These are phyloP conservation scores for Colletotrichum australisinense DNA, from an alignment of 2,329 filamentous ascomycete species.

Conservation along the genomic window DNA sequence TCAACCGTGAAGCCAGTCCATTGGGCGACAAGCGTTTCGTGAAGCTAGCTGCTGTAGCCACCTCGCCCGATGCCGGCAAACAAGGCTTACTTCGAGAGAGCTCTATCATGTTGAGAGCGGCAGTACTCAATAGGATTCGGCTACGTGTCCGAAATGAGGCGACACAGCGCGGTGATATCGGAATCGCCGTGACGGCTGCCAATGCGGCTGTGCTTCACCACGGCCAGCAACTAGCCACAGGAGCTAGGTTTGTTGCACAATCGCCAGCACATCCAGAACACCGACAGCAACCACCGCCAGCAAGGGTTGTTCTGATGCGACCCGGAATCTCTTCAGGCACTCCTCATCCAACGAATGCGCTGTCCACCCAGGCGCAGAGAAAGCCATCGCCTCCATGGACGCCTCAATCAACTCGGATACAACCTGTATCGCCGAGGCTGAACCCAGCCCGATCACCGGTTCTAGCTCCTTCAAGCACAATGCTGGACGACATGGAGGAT, in stretches of 20 bases:
- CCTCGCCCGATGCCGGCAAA: conserved; percentile 48
- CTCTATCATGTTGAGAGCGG: conserved; percentile 70
- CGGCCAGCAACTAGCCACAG: conserved; percentile 46
- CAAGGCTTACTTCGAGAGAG: conserved; percentile 57
- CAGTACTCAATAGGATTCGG: conserved; percentile 72
- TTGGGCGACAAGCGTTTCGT: conserved; percentile 60
- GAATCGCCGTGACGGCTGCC: conserved; percentile 46
- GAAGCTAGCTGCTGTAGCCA: conserved; percentile 53
- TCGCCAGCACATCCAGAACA: conserved; percentile 4
- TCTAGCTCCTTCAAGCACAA: conserved; percentile 42
- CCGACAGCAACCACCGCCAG: conserved; percentile 15
- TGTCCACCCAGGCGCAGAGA: neutral
- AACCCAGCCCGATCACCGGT: conserved; percentile 35
- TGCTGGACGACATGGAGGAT: conserved; percentile 51
- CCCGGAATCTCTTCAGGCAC: neutral
- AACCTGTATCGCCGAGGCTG: conserved; percentile 22
- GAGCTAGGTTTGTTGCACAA: conserved; percentile 44
- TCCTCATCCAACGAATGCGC: neutral
- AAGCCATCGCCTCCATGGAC: neutral
- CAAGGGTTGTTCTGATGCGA: conserved; percentile 24
- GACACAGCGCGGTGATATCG: conserved; percentile 43
- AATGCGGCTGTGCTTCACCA: conserved; percentile 49
- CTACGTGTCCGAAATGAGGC: conserved; percentile 56
- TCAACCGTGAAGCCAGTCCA: conserved; percentile 66
- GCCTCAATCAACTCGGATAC: neutral